Evolutionary conservation across 2,329 filamentous ascomycete species (phyloP).

Genomic region (Trichoderma polysporum): DNA sequence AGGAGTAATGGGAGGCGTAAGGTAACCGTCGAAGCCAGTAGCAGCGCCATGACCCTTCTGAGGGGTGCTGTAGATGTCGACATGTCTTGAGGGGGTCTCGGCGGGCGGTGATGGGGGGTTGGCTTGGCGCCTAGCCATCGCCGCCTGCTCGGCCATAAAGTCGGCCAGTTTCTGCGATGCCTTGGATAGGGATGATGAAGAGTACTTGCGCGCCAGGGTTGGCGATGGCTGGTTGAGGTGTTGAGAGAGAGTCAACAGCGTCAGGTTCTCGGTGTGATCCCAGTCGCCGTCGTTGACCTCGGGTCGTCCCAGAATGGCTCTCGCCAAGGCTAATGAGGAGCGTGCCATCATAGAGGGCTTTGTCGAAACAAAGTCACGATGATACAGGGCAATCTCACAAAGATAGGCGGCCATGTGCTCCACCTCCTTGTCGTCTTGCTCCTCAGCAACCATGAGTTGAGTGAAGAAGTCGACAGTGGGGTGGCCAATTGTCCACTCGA

Average conservation of each 20-base stretch:
- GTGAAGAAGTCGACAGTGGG: constrained; percentile 94
- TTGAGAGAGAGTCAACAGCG: constrained; percentile 59
- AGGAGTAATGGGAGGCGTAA: constrained; percentile 83
- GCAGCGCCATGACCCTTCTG: constrained; percentile 68
- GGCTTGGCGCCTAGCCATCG: constrained; percentile 49
- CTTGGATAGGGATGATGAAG: constrained; percentile 51
- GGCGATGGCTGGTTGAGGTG: constrained; percentile 59
- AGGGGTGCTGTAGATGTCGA: constrained; percentile 72
- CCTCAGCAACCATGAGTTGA: constrained; percentile 81
- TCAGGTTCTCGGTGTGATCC: constrained; percentile 70
- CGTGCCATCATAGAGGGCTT: constrained; percentile 88
- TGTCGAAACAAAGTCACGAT: constrained; percentile 93
- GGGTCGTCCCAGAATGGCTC: constrained; percentile 79
- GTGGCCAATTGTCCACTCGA: constrained; percentile 95
- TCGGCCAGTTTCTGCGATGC: constrained; percentile 57
- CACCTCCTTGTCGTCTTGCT: constrained; percentile 75
- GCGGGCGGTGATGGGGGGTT: constrained; percentile 61
- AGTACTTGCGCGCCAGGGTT: constrained; percentile 60
- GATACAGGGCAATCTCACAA: constrained; percentile 90
- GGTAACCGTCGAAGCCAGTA: constrained; percentile 70
- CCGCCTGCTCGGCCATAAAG: constrained; percentile 60
- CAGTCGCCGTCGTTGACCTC: constrained; percentile 76
- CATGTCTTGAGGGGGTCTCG: constrained; percentile 51
- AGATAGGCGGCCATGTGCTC: constrained; percentile 96
- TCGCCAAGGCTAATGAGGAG: constrained; percentile 79